Base-by-base conservation (phyloP, 345 rosid species). In the Schrenkiella parvula region DNA sequence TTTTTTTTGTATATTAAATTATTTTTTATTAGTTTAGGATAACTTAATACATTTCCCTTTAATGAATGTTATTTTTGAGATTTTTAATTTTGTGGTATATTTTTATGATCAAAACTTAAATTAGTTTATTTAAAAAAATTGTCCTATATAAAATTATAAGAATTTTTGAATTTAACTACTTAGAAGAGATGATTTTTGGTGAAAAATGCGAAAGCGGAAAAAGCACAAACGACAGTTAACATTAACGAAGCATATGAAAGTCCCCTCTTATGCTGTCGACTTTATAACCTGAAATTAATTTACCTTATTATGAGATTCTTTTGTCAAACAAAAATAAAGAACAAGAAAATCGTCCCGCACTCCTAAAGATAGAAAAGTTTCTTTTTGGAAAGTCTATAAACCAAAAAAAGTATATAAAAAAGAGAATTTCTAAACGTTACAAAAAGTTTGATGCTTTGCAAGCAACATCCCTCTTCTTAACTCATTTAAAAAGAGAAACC, bases 401-500 rank as follows among this genome's bases (percentile, higher is more conserved):
- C 35, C 14, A 50, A 48, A 38, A 52, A 44, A 29, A 44, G 26
- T 42, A 54, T 14, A 43, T 0, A 73, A 43, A 52, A 38, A 5
- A 17, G 14, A 35, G 13, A 32, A 18, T 32, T 35, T 70, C 75
- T 70, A 76, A 70, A 39, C 32, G 67, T 70, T 70, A 76, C 80
- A 76, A 70, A 76, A 76, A 56, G 62, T 64, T 47, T 47, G 66
- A 63, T 59, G 68, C 48, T 53, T 46, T 42, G 64, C 38, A 58
- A 50, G 19, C 68, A 63, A 56, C 72, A 61, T 35, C 62, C 58
- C 55, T 59, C 57, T 11, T 35, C 72, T 66, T 29, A 62, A 39
- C 61, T 66, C 39, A 44, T 55, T 63, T 32, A 8, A n/a, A 62
- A 29, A 47, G 66, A 69, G 59, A 81, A 62, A 54, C 67, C 46